Base-by-base conservation (phyloP, 1,139 yeast species). In the Lodderomyces metapsilosis region DNA sequence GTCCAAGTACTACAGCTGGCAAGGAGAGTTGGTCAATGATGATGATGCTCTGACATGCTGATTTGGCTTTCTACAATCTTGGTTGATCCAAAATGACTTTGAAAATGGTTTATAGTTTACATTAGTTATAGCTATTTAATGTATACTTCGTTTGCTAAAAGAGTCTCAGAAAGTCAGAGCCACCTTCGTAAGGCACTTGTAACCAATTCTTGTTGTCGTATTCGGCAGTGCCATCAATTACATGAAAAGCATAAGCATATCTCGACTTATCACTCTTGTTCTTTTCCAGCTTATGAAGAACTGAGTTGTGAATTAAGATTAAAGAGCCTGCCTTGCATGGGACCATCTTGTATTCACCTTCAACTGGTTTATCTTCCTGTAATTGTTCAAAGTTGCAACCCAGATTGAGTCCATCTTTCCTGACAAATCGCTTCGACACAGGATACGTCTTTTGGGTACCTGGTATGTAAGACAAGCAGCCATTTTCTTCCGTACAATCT, bases 241-340 rank as follows among this genome's bases (percentile, higher is more conserved):
- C 74, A 57, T 86, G 95, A 62, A 86, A 86, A 0, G 94, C 85
- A 59, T 85, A 86, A 1, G 91, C 94, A 53, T 71, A 85, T 46
- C 95, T 66, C 6, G 88, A 81, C 44, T 69, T 70, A 2, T 54
- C 50, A 8, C 86, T 78, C 1, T 57, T 45, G 58, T 86, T 86
- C 44, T 68, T 67, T 50, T 80, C 86, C 3, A 89, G 82, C 56
- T 84, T 81, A 57, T 86, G 95, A 30, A 86, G 61, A 2, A 85
- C 87, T 0, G 81, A 71, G 53, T 85, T 83, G 55, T 85, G 81
- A 43, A 85, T 85, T 47, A 85, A 64, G 1, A 85, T 80, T 47
- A 85, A 62, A 1, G 86, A 74, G 0, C 92, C 92, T 1, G 88
- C 88, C 33, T 82, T 79, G 50, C 92, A 85, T 43, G 77, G 80